Evolutionary conservation across 352 stramenopile genomes (phyloP), one percentile per base, ranked within the genome.

Genomic region (Bremia lactucae): DNA sequence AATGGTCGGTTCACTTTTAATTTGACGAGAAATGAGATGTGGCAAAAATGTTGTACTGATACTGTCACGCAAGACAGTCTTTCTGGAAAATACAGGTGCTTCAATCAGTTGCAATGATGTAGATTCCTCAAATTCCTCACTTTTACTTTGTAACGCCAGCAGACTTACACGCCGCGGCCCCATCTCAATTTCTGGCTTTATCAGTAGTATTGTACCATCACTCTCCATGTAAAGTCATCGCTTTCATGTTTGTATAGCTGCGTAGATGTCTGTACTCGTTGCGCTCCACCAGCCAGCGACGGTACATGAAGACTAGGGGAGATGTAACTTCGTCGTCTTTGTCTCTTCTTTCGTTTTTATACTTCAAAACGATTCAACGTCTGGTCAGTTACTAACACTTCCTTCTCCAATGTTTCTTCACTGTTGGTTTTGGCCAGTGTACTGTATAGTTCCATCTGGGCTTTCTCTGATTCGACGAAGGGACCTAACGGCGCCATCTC

Each of bases 251-350:
- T 49, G 37, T 56, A 33, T 14, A 53, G 36, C 8, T 58, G 49
- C 8, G 52, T 72, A 2, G 75, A 72, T 18, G 72, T 84, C 44
- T 75, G 31, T 20, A 88, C 57, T 34, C 75, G 61, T 41, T 83
- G 59, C 6, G 75, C 71, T 1, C 72, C 75, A 7, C 75, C 72
- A 18, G 60, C 51, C 3, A 87, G 46, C 19, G 70, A 66, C 22
- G 75, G 56, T 2, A 62, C 36, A 26, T 59, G 65, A 4, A 57
- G 55, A 16, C 50, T 77, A 1, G 75, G 72, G 0, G 76, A 77
- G 26, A 72, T 59, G 23, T 67, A 72, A 43, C 68, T 50, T 13
- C 42, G 36, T 49, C 40, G 77, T 21, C 66, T 62, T 0, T 69
- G 65, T 44, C 63, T 56, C 28, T 72, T 62, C 36, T 62, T 79